Evolutionary conservation across 495 filamentous ascomycete species (phyloP).

Genomic region (Penicillium taxi): DNA sequence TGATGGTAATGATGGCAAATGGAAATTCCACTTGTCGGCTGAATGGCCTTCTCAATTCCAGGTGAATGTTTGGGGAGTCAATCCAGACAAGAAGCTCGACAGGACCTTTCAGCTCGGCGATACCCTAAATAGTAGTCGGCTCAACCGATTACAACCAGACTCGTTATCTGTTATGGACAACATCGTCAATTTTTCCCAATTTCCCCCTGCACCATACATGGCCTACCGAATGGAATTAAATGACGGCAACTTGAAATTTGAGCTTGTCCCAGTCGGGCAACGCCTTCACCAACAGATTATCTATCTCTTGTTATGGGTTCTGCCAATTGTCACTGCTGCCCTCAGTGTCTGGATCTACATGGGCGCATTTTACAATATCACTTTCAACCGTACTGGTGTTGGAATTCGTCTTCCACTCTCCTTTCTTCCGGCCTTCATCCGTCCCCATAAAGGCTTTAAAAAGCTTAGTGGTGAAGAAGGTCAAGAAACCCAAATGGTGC

Average conservation of each 20-base stretch:
- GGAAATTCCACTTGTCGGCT: constrained; percentile 54
- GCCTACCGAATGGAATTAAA: constrained; percentile 50
- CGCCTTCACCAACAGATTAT: constrained; percentile 49
- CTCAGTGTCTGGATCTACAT: constrained; percentile 52
- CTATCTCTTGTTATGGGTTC: constrained; percentile 48
- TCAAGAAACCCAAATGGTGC: constrained; percentile 24
- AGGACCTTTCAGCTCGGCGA: constrained; percentile 52
- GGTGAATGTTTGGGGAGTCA: constrained; percentile 63
- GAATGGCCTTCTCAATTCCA: constrained; percentile 59
- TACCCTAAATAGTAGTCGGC: constrained; percentile 52
- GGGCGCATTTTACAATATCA: constrained; percentile 61
- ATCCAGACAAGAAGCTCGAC: constrained; percentile 57
- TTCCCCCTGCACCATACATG: constrained; percentile 47
- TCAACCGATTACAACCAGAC: constrained; percentile 57
- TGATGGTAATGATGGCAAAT: constrained; percentile 45
- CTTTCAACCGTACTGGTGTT: constrained; percentile 62
- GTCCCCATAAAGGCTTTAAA: too few species aligned
- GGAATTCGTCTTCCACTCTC: too few species aligned
- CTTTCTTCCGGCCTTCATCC: too few species aligned
- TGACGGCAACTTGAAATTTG: constrained; percentile 47
- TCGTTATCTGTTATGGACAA: constrained; percentile 47
- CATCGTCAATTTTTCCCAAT: constrained; percentile 54
- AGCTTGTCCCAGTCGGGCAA: constrained; percentile 48
- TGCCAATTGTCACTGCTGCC: constrained; percentile 45
- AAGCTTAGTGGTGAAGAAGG: too few species aligned